These are phyloP conservation scores for Balakata baccata DNA, from an alignment of 345 rosid species.

Conservation along the genomic window DNA sequence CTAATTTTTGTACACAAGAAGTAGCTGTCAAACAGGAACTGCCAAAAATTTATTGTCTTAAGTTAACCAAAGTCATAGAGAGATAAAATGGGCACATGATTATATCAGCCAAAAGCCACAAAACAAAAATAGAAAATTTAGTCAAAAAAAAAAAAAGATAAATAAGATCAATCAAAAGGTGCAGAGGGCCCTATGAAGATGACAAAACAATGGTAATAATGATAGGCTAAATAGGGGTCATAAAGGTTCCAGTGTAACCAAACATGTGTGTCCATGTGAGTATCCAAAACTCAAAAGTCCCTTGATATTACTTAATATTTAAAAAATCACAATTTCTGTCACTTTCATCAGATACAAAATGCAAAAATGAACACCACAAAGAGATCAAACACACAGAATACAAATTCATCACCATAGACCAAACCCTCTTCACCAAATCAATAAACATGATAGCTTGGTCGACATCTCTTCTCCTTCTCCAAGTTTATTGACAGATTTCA, in stretches of 20 bases:
- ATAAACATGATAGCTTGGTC: neutral
- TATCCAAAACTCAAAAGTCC: neutral
- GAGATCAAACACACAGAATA: neutral
- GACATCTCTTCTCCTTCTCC: neutral
- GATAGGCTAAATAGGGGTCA: neutral
- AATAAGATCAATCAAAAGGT: neutral
- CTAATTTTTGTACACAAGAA: neutral
- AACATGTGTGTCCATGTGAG: slow-evolving; percentile 16
- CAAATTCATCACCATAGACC: neutral
- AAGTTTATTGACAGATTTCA: neutral
- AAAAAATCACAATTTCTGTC: neutral
- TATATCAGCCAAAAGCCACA: neutral
- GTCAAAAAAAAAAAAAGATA: neutral
- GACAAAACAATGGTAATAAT: neutral
- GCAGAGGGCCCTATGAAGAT: neutral
- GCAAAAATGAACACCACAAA: neutral
- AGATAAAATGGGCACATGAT: neutral
- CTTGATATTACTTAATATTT: neutral
- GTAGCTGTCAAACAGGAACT: slow-evolving; percentile 11
- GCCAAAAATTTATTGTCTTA: neutral
- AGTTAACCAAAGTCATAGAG: too few species aligned
- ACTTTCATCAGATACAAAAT: slow-evolving; percentile 4
- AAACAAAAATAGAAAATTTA: neutral
- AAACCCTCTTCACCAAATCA: too few species aligned
- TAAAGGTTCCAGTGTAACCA: neutral